Conservation (phyloP, 768 basidiomycete genomes). For the Serendipita vermifera region DNA sequence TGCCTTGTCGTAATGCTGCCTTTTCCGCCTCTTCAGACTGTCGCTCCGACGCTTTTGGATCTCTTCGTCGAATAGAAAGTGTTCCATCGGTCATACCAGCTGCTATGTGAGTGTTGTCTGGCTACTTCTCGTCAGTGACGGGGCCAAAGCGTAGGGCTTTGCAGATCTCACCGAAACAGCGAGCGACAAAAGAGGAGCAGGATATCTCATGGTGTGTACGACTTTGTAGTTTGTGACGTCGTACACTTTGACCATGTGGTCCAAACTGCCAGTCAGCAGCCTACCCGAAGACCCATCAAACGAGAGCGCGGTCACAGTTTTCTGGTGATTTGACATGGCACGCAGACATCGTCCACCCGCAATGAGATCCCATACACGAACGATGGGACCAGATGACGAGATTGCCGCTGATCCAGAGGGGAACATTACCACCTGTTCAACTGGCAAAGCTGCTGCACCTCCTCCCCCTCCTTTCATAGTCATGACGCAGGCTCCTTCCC, state of each 20-base stretch:
- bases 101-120: conserved; percentile 91
- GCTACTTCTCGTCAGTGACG: conserved; percentile 33
- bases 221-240: conserved; percentile 90
- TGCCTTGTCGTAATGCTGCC: conserved; percentile 36
- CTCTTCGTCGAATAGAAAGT: conserved; percentile 85
- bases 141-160: background rate
- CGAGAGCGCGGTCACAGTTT: conserved; percentile 81
- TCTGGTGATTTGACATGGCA: conserved; percentile 95
- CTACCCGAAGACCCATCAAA: conserved; percentile 66
- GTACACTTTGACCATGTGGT: conserved; percentile 98
- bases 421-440: conserved; percentile 88
- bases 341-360: conserved; percentile 80
- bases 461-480: conserved; percentile 40
- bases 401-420: conserved; percentile 77
- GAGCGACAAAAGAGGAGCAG: conserved; percentile 78
- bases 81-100: conserved; percentile 98
- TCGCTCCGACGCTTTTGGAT: conserved; percentile 54
- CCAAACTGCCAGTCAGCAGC: conserved; percentile 79
- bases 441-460: conserved; percentile 36
- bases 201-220: conserved; percentile 97
- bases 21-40: conserved; percentile 25
- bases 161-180: conserved; percentile 67
- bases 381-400: conserved; percentile 81
- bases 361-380: conserved; percentile 90
- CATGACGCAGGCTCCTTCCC: conserved; percentile 77